A percentile compares a stretch with the other conserved stretches of the same genome.
phyloP scores from a whole-genome alignment of 2,329 filamentous ascomycete genomes.

The Clonostachys sp. region DNA sequence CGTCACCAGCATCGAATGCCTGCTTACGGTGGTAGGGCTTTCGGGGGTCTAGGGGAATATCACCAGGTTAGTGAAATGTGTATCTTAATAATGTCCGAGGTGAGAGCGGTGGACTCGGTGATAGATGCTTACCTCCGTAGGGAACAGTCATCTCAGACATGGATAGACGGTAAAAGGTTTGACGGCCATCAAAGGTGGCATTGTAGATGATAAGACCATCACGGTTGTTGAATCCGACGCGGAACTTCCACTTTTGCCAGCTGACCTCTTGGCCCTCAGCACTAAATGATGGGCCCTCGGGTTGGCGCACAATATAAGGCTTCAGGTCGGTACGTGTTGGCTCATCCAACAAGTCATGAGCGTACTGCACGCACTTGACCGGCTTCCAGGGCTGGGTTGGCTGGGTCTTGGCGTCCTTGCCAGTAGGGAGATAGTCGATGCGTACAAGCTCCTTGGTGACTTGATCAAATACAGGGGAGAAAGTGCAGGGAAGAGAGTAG shows the following conservation, averaged over 20 bases:
- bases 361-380: too few species aligned
- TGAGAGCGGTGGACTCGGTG: too few species aligned
- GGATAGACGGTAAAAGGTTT: constrained; percentile 62
- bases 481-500: constrained; percentile 7
- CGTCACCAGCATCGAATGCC: constrained; percentile 67
- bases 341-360: too few species aligned
- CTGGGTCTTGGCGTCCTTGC: too few species aligned
- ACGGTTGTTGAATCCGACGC: constrained; percentile 66
- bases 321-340: constrained; percentile 12
- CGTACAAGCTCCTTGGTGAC: constrained; percentile 6
- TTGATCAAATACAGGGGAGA: constrained; percentile 8
- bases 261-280: constrained; percentile 43
- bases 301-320: constrained; percentile 31
- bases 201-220: constrained; percentile 70
- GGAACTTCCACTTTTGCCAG: constrained; percentile 66
- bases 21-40: constrained; percentile 61
- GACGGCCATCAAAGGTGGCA: constrained; percentile 60
- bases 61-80: too few species aligned
- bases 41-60: constrained; percentile 40
- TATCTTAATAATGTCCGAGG: too few species aligned
- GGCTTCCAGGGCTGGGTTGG: too few species aligned
- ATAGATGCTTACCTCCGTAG: constrained; percentile 35
- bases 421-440: background rate
- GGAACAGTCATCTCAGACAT: constrained; percentile 70
- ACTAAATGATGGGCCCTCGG: constrained; percentile 32